phyloP scores from a whole-genome alignment of 1,284 basidiomycete species.

The Austropuccinia psidii region DNA sequence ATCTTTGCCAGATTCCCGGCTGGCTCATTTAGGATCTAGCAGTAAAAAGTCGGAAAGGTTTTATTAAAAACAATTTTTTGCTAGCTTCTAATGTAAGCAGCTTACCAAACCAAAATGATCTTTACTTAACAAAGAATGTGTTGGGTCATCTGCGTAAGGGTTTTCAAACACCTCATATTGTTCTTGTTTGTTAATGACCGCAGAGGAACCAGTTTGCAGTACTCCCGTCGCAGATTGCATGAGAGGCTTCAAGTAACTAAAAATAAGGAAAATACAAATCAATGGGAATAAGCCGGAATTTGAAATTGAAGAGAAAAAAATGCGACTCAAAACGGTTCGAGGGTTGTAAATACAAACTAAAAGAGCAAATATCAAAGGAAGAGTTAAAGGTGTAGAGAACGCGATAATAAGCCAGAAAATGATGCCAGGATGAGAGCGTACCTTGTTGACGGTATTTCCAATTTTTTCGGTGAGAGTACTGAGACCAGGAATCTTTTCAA shows the following conservation, averaged over 20 bases:
- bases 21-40: slow-evolving; percentile 47
- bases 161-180: slow-evolving; percentile 36
- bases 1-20: slow-evolving; percentile 49
- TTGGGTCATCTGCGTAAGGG: slow-evolving; percentile 46
- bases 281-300: background rate
- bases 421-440: slow-evolving; percentile 38
- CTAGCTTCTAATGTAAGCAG: background rate
- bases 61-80: background rate
- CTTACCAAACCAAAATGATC: slow-evolving; percentile 45
- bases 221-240: slow-evolving; percentile 36
- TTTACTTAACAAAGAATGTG: slow-evolving; percentile 45
- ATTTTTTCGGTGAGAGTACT: slow-evolving; percentile 68
- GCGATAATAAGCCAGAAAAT: slow-evolving; percentile 16
- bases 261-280: background rate
- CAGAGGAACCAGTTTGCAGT: slow-evolving; percentile 34
- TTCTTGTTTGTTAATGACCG: slow-evolving; percentile 38
- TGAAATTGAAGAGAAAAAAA: background rate
- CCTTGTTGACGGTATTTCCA: slow-evolving; percentile 54
- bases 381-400: background rate
- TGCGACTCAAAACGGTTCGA: slow-evolving; percentile 37
- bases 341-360: slow-evolving; percentile 37
- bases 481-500: slow-evolving; percentile 62
- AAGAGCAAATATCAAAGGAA: background rate
- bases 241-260: slow-evolving; percentile 36
- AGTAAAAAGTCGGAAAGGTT: background rate